Base-by-base conservation (phyloP, 208 protist genomes). In the Leishmania major region DNA sequence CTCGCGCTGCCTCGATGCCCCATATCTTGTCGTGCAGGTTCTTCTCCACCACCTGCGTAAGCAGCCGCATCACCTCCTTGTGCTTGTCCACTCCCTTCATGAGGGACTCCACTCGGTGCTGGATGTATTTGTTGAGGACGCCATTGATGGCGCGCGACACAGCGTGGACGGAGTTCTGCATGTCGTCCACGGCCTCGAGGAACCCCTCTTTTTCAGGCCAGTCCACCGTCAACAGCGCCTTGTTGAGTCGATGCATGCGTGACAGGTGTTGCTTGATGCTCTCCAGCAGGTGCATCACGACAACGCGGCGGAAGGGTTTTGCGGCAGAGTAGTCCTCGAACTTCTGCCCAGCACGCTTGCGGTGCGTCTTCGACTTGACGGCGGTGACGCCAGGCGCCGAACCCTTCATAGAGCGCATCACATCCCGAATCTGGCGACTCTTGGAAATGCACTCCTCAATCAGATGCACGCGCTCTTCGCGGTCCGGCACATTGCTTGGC, bases 271-370 rank as follows among this genome's bases (percentile, higher is more conserved):
- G 55, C 47, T 89, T 88, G 43, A 96, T 92, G 64, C 87, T 81
- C 28, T 82, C 70, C 11, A 97, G 70, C 13, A 97, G 86, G 59
- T 89, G 78, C 75, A 85, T 80, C n/a, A 98, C 85, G 22, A 96
- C 84, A 19, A 92, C 91, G 75, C 92, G 93, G 25, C 95, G 92
- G 75, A 96, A 95, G 17, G 95, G 95, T 83, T 98, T 98, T 3
- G 93, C 91, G 37, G 92, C 95, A 35, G 91, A 92, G 86, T 96
- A 92, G 84, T 96, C 93, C 76, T 96, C 91, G 69, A 97, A 93
- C 84, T 98, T 96, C 75, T 94, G 85, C n/a, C 95, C 93, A 0
- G 90, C 80, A 49, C 88, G 84, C 76, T 84, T 82, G 75, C 93
- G 91, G 81, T 96, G 95, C 59, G 86, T 88, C 74, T 96, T 96